Conservation (phyloP, 441 rosid species). For the Erodium texanum region DNA sequence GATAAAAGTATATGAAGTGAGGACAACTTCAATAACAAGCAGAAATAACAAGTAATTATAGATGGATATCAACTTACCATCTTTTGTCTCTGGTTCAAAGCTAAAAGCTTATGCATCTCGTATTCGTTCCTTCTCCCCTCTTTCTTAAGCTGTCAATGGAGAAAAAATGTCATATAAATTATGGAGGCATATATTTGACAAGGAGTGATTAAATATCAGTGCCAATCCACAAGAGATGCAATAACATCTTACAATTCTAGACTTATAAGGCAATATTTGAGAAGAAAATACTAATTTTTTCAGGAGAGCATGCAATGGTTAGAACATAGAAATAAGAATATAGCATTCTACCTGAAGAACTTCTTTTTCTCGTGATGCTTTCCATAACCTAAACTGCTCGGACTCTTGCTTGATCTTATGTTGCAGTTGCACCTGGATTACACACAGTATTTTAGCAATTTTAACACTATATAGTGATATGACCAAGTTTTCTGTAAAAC, state of each 20-base stretch:
- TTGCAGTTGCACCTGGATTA: slow-evolving; percentile 74
- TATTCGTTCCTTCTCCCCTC: slow-evolving; percentile 93
- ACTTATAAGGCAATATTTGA: too few species aligned
- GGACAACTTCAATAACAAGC: slow-evolving; percentile 9
- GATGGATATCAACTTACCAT: slow-evolving; percentile 41
- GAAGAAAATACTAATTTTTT: too few species aligned
- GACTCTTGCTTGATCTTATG: slow-evolving; percentile 97
- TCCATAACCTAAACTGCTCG: slow-evolving; percentile 88
- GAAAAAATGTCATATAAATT: too few species aligned
- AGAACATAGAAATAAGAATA: background rate
- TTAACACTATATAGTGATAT: background rate
- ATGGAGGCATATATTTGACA: too few species aligned
- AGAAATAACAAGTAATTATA: slow-evolving; percentile 11
- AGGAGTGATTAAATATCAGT: too few species aligned
- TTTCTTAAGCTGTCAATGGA: slow-evolving; percentile 64
- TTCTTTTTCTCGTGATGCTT: slow-evolving; percentile 87
- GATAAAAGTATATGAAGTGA: slow-evolving; percentile 12
- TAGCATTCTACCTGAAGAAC: slow-evolving; percentile 71
- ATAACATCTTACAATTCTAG: too few species aligned
- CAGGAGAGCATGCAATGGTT: background rate
- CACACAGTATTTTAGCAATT: slow-evolving; percentile 14
- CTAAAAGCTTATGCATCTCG: slow-evolving; percentile 93
- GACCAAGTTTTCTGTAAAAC: slow-evolving; percentile 6
- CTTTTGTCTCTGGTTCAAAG: slow-evolving; percentile 92
- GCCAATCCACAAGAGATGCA: too few species aligned